Conservation (phyloP, 208 protist genomes). For the Crithidia thermophila region DNA sequence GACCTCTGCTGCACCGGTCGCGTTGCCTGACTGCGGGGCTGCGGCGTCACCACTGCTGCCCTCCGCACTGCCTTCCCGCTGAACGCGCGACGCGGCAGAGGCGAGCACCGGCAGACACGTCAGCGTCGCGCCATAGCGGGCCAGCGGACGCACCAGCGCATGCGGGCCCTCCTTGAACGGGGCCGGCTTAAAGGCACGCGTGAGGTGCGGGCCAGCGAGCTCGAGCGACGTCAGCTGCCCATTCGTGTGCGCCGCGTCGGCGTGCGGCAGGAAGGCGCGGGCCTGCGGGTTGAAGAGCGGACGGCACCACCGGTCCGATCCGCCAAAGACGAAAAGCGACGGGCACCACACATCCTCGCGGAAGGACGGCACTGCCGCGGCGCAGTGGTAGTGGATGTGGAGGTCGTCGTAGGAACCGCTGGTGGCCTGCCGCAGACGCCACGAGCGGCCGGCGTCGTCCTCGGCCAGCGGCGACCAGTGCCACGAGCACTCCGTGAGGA, state of each 20-base stretch:
- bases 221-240: conserved; percentile 33
- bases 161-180: conserved; percentile 57
- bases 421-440: conserved; percentile 24
- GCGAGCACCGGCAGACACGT: conserved; percentile 19
- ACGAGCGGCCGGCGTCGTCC: conserved; percentile 23
- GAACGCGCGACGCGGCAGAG: neutral
- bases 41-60: conserved; percentile 17
- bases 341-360: conserved; percentile 17
- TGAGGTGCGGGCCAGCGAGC: conserved; percentile 49
- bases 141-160: conserved; percentile 52
- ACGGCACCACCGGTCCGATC: conserved; percentile 32
- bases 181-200: conserved; percentile 29
- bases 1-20: neutral
- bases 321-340: conserved; percentile 53
- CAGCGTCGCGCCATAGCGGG: conserved; percentile 53
- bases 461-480: conserved; percentile 56
- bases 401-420: conserved; percentile 43
- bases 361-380: conserved; percentile 29
- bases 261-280: conserved; percentile 42
- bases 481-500: conserved; percentile 52
- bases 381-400: conserved; percentile 57
- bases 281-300: conserved; percentile 36
- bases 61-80: neutral
- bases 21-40: neutral
- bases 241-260: conserved; percentile 19